Percentiles rank a stretch among this genome's conserved stretches.
Evolutionary conservation across 2,329 filamentous ascomycete species (phyloP).

Genomic region (Penicillium carneum): DNA sequence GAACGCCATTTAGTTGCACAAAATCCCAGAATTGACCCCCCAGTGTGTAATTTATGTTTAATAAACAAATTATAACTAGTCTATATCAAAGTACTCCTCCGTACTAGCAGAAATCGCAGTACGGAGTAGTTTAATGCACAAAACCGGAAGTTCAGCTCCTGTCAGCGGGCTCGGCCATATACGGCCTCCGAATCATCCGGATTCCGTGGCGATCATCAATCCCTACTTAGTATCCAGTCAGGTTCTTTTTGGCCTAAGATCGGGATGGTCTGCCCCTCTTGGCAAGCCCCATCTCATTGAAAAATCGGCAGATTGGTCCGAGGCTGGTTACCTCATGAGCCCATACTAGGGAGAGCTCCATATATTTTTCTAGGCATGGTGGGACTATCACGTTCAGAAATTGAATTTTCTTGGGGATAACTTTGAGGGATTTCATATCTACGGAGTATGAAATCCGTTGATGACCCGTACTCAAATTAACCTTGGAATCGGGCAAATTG

Average conservation of each 20-base stretch:
- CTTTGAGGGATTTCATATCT: conserved; percentile 1
- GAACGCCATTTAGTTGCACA: background rate
- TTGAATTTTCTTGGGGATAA: conserved; percentile 13
- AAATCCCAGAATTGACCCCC: background rate
- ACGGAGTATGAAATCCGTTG: too few species aligned
- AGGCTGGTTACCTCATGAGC: background rate
- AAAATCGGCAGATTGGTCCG: background rate
- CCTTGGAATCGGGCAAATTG: background rate
- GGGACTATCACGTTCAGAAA: background rate
- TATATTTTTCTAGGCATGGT: background rate
- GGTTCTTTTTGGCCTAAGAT: background rate
- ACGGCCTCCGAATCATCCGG: conserved; percentile 30
- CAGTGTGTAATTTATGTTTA: background rate
- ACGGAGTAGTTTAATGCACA: background rate
- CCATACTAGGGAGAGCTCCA: background rate
- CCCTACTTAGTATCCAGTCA: too few species aligned
- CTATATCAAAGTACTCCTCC: too few species aligned
- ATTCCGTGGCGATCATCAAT: conserved; percentile 12
- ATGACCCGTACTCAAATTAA: background rate
- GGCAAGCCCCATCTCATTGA: conserved; percentile 8
- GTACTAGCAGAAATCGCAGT: too few species aligned
- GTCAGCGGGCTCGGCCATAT: conserved; percentile 22
- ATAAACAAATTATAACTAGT: too few species aligned
- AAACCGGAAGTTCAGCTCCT: background rate
- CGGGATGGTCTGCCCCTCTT: conserved; percentile 3